phyloP scores from a whole-genome alignment of 306 rosid species.

The Arachis stenosperma region DNA sequence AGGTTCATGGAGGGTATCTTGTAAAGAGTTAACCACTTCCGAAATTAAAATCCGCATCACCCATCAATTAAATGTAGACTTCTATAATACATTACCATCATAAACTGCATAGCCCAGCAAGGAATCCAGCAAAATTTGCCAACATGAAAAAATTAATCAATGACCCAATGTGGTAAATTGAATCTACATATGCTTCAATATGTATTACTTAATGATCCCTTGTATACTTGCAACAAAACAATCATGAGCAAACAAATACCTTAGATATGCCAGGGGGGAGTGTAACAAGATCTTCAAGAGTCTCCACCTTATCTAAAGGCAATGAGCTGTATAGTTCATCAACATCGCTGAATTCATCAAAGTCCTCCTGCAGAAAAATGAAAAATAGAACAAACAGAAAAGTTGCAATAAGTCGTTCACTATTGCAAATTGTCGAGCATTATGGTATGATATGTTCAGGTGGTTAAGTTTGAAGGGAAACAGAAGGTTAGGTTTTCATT shows the following conservation, averaged over 20 bases:
- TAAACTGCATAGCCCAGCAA: constrained; percentile 20
- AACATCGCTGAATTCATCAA: constrained; percentile 85
- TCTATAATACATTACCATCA: constrained; percentile 26
- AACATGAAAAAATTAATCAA: constrained; percentile 23
- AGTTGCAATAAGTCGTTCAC: constrained; percentile 3
- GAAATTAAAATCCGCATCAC: not conserved
- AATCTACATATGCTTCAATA: constrained; percentile 18
- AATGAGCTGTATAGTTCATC: constrained; percentile 87
- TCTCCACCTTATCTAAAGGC: constrained; percentile 91
- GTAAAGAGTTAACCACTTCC: constrained; percentile 4
- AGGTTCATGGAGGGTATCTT: not conserved
- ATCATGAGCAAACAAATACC: constrained; percentile 49
- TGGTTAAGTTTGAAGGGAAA: not conserved
- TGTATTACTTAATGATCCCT: constrained; percentile 17
- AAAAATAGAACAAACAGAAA: constrained; percentile 16
- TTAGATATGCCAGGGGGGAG: constrained; percentile 83
- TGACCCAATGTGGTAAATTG: constrained; percentile 24
- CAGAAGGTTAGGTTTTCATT: constrained; percentile 21
- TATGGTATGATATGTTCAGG: not conserved
- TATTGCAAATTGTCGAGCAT: constrained; percentile 7
- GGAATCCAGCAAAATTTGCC: constrained; percentile 1
- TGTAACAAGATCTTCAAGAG: constrained; percentile 86
- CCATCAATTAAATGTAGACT: constrained; percentile 17
- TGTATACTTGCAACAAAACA: constrained; percentile 25
- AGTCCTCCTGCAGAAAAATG: constrained; percentile 69